Percentiles rank a stretch among this genome's conserved stretches.
Conservation (phyloP, 1,139 yeast species). For the Hyphopichia buzzinii region DNA sequence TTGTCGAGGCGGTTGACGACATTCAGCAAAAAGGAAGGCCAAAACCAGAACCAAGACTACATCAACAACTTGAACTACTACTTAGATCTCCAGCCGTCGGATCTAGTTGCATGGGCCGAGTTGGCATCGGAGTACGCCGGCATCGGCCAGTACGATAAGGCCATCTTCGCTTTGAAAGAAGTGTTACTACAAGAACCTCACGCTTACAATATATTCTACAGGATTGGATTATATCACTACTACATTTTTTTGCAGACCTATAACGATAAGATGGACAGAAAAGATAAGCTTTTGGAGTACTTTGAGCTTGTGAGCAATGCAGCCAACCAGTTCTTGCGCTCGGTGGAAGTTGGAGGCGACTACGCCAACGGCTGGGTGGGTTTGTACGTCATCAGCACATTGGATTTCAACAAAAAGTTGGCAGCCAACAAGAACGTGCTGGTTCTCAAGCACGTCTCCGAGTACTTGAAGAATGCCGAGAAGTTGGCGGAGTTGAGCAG, state of each 20-base stretch:
- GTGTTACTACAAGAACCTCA: conserved; percentile 63
- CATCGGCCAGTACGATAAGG: conserved; percentile 65
- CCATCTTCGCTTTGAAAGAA: conserved; percentile 68
- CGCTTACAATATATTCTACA: conserved; percentile 70
- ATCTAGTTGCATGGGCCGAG: conserved; percentile 75
- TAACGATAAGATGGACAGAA: conserved; percentile 15
- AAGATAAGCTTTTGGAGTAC: conserved; percentile 23
- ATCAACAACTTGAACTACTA: conserved; percentile 48
- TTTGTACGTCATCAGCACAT: conserved; percentile 39
- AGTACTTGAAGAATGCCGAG: conserved; percentile 20
- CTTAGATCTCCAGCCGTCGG: conserved; percentile 64
- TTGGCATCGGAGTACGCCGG: conserved; percentile 59
- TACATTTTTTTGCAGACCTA: conserved; percentile 22
- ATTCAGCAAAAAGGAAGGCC: conserved; percentile 21
- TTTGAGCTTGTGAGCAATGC: conserved; percentile 30
- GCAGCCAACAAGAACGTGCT: conserved; percentile 10
- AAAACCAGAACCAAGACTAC: conserved; percentile 24
- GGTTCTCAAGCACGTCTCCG: conserved; percentile 19
- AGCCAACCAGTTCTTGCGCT: conserved; percentile 58
- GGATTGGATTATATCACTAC: conserved; percentile 19
- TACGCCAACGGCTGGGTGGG: conserved; percentile 80
- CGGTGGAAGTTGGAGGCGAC: conserved; percentile 72
- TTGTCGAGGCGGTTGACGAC: conserved; percentile 38
- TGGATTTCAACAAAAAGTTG: conserved; percentile 22
- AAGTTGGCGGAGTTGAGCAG: conserved; percentile 19